These are phyloP conservation scores for Nannochloris sp. DNA, from an alignment of 139 green algal genomes.

Conservation along the genomic window DNA sequence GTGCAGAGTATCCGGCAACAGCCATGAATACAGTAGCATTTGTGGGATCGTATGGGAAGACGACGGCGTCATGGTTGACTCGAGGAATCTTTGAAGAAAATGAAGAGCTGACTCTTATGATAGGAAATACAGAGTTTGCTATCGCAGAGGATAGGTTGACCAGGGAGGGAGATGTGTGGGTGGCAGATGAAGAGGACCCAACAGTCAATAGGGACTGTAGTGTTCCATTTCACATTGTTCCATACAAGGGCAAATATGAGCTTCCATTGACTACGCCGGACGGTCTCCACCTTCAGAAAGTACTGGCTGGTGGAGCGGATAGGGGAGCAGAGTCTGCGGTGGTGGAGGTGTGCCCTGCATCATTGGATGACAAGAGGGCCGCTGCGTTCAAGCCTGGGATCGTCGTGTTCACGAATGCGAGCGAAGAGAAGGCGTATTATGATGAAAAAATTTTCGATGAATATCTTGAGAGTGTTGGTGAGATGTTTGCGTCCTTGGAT, in stretches of 20 bases:
- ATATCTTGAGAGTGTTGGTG: slow-evolving; percentile 28
- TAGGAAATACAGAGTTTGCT: slow-evolving; percentile 64
- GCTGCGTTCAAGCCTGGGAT: slow-evolving; percentile 40
- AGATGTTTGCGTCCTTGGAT: slow-evolving; percentile 48
- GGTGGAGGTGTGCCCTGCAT: slow-evolving; percentile 38
- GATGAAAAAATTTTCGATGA: slow-evolving; percentile 8
- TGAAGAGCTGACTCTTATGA: slow-evolving; percentile 24
- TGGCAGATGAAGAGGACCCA: slow-evolving; percentile 42
- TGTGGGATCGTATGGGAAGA: slow-evolving; percentile 85
- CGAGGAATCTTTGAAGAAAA: slow-evolving; percentile 76
- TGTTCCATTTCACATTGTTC: slow-evolving; percentile 61
- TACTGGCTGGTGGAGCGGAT: slow-evolving; percentile 75
- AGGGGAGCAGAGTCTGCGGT: slow-evolving; percentile 47
- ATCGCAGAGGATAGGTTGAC: slow-evolving; percentile 52
- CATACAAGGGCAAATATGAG: slow-evolving; percentile 63
- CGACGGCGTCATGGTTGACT: slow-evolving; percentile 83
- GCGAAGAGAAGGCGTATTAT: slow-evolving; percentile 12
- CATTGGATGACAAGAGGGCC: slow-evolving; percentile 11
- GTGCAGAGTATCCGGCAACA: slow-evolving; percentile 22
- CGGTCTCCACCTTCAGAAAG: slow-evolving; percentile 53
- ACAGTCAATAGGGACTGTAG: slow-evolving; percentile 38
- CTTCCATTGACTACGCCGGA: slow-evolving; percentile 51
- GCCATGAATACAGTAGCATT: slow-evolving; percentile 57
- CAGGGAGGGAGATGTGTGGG: slow-evolving; percentile 64
- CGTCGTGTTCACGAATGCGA: slow-evolving; percentile 74